Conservation (phyloP, 2,329 filamentous ascomycete genomes). For the Pezicula radicicola region DNA sequence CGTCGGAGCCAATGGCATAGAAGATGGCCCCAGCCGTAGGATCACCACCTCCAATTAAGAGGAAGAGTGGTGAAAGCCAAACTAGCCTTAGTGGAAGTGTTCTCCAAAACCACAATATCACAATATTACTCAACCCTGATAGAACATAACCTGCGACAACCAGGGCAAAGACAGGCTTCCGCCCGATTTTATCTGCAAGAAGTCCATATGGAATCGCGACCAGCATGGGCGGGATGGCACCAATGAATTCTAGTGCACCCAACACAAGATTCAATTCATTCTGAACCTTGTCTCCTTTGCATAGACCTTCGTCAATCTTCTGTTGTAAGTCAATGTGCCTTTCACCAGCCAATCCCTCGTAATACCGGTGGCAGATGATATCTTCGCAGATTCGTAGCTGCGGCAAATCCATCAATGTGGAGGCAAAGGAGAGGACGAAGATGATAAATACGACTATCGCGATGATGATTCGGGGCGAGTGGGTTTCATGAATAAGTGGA, state of each 20-base stretch:
- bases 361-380: conserved; percentile 37
- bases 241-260: conserved; percentile 27
- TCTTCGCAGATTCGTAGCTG: conserved; percentile 34
- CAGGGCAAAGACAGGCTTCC: conserved; percentile 32
- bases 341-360: conserved; percentile 17
- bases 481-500: conserved; percentile 11
- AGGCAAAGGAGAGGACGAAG: conserved; percentile 26
- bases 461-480: conserved; percentile 27
- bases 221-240: conserved; percentile 27
- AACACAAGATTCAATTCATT: conserved; percentile 32
- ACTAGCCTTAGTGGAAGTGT: conserved; percentile 30
- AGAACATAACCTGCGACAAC: conserved; percentile 29
- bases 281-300: conserved; percentile 35
- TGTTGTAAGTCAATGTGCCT: conserved; percentile 17
- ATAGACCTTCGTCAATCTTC: conserved; percentile 32
- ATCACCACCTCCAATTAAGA: conserved; percentile 33
- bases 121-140: conserved; percentile 24
- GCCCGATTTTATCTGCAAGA: conserved; percentile 34
- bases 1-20: conserved; percentile 33
- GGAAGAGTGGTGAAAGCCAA: conserved; percentile 30
- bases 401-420: conserved; percentile 30
- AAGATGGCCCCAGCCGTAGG: conserved; percentile 29
- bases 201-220: conserved; percentile 34
- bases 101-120: conserved; percentile 31
- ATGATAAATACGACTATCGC: conserved; percentile 28